Evolutionary conservation across 768 basidiomycete genomes (phyloP), one percentile per base, ranked within the genome.

Genomic region (Pseudohyphozyma bogoriensis): DNA sequence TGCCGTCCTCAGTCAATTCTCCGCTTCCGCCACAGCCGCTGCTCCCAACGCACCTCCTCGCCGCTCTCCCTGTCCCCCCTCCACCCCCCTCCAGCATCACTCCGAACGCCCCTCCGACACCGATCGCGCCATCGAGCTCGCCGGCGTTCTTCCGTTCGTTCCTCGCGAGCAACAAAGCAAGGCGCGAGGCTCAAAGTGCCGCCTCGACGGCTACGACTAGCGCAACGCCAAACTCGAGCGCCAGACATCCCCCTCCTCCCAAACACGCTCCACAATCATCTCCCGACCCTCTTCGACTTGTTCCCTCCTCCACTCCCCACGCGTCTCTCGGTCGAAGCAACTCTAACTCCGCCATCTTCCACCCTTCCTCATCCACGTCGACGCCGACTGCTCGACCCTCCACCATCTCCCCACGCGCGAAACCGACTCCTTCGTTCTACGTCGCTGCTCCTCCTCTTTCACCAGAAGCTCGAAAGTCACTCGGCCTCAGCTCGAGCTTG

Each of bases 51-150:
- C 36, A 39, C 0, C 57, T 60, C 46, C 61, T 66, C 39, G 13
- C 29, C 70, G 69, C 76, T 60, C 60, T 76, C 70, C n/a, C 45
- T 60, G 73, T 73, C 70, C 77, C 74, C 60, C 81, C 80, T 0
- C 76, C 78, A 36, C 73, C 73, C 9, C 74, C 76, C 79, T 81
- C 81, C 10, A 76, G 79, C 60, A 71, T 57, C 49, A 50, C 52
- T 13, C 51, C 54, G 20, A 20, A 26, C n/a, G 22, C 58, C 16
- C 62, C 28, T n/a, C 50, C 18, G 44, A 24, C 20, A 44, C 3
- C 60, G 20, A 6, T 22, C 53, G 20, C 4, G 29, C 53, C 35
- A 24, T 54, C 53, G 2, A 7, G 28, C 2, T 54, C 53, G 5
- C 16, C 39, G 39, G 40, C 36, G 4, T 44, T 54, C 53, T 44